Evolutionary conservation across 2,329 filamentous ascomycete species (phyloP).

Genomic region (Penicillium sp.): DNA sequence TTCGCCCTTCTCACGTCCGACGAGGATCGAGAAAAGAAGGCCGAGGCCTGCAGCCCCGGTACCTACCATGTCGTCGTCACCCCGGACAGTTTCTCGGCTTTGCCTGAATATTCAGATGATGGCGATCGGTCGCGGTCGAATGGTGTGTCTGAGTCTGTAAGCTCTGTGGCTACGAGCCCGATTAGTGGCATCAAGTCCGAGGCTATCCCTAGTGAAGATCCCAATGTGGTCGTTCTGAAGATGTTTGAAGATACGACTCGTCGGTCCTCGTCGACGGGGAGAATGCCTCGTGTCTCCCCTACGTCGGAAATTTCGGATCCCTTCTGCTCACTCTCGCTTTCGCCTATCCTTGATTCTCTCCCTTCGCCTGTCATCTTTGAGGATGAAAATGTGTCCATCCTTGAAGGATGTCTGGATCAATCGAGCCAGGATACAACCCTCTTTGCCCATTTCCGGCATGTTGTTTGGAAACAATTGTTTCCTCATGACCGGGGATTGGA

Average conservation of each 20-base stretch:
- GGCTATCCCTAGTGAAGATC: conserved; percentile 38
- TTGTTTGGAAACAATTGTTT: conserved; percentile 48
- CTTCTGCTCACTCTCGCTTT: conserved; percentile 30
- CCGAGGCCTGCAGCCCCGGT: conserved; percentile 55
- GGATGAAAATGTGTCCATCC: conserved; percentile 21
- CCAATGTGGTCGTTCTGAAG: conserved; percentile 56
- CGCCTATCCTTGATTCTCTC: conserved; percentile 29
- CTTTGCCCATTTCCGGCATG: conserved; percentile 45
- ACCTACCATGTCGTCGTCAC: conserved; percentile 62
- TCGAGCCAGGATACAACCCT: conserved; percentile 38
- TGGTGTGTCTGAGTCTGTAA: conserved; percentile 25
- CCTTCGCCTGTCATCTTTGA: conserved; percentile 29
- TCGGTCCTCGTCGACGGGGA: conserved; percentile 36
- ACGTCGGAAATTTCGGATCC: conserved; percentile 38
- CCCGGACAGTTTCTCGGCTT: conserved; percentile 56
- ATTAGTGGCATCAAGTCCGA: conserved; percentile 31
- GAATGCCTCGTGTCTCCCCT: conserved; percentile 37
- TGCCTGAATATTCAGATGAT: conserved; percentile 56
- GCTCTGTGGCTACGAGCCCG: conserved; percentile 32
- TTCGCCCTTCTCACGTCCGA: conserved; percentile 60
- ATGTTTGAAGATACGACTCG: conserved; percentile 53
- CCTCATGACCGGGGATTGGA: conserved; percentile 27
- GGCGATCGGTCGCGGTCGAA: conserved; percentile 30
- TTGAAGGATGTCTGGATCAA: conserved; percentile 26
- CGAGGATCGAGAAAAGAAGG: conserved; percentile 63